A percentile compares a stretch with the other conserved stretches of the same genome.
phyloP scores from a whole-genome alignment of 768 basidiomycete species.

The Gymnopilus dilepis region DNA sequence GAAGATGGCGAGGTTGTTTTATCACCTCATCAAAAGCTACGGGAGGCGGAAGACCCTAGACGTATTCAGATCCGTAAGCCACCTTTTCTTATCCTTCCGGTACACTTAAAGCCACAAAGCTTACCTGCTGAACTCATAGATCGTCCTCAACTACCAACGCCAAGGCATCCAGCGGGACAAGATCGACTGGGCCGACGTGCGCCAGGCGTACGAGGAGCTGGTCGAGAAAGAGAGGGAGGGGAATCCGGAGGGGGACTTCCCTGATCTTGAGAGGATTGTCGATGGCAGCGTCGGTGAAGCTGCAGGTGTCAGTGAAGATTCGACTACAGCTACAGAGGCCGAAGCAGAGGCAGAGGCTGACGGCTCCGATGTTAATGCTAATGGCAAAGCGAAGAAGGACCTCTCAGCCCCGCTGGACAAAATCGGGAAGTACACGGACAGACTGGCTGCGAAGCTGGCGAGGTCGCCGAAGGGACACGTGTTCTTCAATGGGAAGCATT shows the following conservation, averaged over 20 bases:
- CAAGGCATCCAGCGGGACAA: slow-evolving; percentile 33
- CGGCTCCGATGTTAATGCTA: slow-evolving; percentile 12
- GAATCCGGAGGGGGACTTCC: slow-evolving; percentile 31
- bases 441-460: slow-evolving; percentile 56
- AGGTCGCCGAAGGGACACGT: slow-evolving; percentile 60
- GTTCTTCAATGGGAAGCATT: slow-evolving; percentile 90
- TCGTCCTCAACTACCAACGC: slow-evolving; percentile 40
- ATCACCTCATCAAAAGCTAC: slow-evolving; percentile 64
- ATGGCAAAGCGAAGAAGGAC: no score
- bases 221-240: slow-evolving; percentile 32
- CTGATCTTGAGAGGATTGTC: slow-evolving; percentile 28
- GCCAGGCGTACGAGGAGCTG: slow-evolving; percentile 44
- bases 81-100: background rate
- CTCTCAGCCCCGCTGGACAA: slow-evolving; percentile 47
- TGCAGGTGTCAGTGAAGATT: no score
- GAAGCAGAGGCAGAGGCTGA: background rate
- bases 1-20: slow-evolving; percentile 76
- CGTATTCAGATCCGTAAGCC: slow-evolving; percentile 60
- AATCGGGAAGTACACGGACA: slow-evolving; percentile 56
- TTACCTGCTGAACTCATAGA: slow-evolving; percentile 30
- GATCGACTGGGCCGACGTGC: slow-evolving; percentile 50
- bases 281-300: slow-evolving; percentile 19
- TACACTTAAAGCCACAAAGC: background rate
- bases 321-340: no score
- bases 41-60: slow-evolving; percentile 67